Conservation (phyloP, 345 rosid genomes). For the Hevea brasiliensis region DNA sequence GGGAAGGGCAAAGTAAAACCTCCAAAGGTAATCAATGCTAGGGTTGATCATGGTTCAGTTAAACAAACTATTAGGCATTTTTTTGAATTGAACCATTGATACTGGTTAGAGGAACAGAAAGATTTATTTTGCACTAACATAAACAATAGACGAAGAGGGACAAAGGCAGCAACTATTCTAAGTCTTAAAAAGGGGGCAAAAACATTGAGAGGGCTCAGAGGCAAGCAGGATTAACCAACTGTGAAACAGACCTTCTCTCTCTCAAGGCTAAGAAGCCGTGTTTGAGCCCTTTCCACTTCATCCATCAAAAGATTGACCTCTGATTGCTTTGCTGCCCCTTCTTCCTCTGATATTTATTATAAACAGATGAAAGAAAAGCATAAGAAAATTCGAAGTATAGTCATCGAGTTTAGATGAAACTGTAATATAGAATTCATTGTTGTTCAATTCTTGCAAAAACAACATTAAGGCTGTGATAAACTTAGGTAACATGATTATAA, state of each 20-base stretch:
- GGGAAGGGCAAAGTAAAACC: neutral
- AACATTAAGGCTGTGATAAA: neutral
- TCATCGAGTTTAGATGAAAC: neutral
- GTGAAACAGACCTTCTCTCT: slow-evolving; percentile 74
- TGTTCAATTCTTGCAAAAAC: neutral
- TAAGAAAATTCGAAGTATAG: neutral
- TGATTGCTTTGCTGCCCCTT: slow-evolving; percentile 86
- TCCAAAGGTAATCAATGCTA: neutral
- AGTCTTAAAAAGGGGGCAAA: neutral
- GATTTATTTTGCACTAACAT: neutral
- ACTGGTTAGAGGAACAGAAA: no score
- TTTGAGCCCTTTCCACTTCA: slow-evolving; percentile 99
- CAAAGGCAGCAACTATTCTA: neutral
- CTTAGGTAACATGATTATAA: slow-evolving; percentile 6
- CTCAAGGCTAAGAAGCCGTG: slow-evolving; percentile 88
- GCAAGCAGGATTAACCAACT: neutral
- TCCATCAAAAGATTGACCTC: slow-evolving; percentile 94
- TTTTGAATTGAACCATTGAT: no score
- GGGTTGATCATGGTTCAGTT: no score
- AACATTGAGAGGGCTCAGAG: neutral
- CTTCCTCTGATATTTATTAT: slow-evolving; percentile 66
- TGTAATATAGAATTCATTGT: no score
- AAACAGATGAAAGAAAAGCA: slow-evolving; percentile 5
- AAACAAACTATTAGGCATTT: no score
- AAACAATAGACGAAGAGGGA: neutral